Base-by-base conservation (phyloP, 306 rosid genomes). In the Potentilla sterilis region DNA sequence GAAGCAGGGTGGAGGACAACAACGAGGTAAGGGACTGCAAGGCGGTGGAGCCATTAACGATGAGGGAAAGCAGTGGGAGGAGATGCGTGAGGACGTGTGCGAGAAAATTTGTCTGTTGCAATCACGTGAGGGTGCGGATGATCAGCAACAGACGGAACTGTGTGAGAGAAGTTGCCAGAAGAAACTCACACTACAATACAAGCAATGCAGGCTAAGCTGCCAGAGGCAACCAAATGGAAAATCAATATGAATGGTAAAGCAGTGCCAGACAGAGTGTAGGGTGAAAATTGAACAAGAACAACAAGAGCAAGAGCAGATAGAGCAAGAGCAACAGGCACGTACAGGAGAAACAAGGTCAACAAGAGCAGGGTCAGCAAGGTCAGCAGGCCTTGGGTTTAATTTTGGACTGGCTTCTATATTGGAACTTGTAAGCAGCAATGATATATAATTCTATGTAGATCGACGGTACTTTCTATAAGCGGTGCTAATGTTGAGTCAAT, bases 101-200 rank as follows among this genome's bases (percentile, higher is more conserved):
- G n/a, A n/a, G n/a, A n/a, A n/a, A n/a, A n/a, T n/a, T n/a, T n/a
- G n/a, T n/a, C n/a, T n/a, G n/a, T n/a, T n/a, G n/a, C n/a, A n/a
- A n/a, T n/a, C n/a, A n/a, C n/a, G n/a, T n/a, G n/a, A n/a, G 15
- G 51, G 61, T 8, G 43, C 46, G 35, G 35, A 58, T 2, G 40
- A 61, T 2, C 52, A 41, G 37, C 72, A 48, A 47, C 79, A 55
- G 1, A 49, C 48, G 22, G 37, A 58, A 24, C 64, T 28, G 72
- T 75, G 79, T 70, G 37, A 55, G 34, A 61, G 55, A 10, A 28
- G 41, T n/a, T 74, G 77, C n/a, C 71, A 70, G 34, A 48, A 6
- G 75, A 49, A 40, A n/a, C 49, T 42, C 7, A 67, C 72, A 40
- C 72, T 67, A 34, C 72, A 24, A 42, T 67, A 41, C 16, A 46